Percentiles rank a stretch among this genome's conserved stretches.
These are phyloP conservation scores for Cryphonectria radicalis DNA, from an alignment of 2,329 filamentous ascomycete species.

Conservation along the genomic window DNA sequence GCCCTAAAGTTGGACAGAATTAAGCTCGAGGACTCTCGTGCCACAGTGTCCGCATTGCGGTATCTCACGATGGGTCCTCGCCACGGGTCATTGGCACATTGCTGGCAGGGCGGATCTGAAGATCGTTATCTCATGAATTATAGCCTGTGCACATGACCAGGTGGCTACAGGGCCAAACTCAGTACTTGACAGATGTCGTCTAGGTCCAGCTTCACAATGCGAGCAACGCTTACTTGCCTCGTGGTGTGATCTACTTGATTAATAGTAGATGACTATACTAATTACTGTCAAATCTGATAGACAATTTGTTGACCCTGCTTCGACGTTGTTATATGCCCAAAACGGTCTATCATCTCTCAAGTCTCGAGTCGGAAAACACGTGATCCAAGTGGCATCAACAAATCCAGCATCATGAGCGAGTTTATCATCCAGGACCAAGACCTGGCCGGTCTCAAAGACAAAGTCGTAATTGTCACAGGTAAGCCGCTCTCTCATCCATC, in stretches of 20 bases:
- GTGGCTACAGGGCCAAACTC: background rate
- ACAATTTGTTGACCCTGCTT: background rate
- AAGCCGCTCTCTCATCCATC: background rate
- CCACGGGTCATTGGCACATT: background rate
- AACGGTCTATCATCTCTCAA: background rate
- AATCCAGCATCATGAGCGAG: background rate
- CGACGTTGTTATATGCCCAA: background rate
- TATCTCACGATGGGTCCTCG: background rate
- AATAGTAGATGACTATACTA: background rate
- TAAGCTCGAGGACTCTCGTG: background rate
- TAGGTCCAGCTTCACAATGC: background rate
- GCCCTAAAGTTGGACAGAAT: background rate
- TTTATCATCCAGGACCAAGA: background rate
- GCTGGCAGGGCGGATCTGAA: background rate
- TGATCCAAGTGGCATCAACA: background rate
- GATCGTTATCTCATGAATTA: background rate
- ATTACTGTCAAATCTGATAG: background rate
- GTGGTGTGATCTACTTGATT: background rate
- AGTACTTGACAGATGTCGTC: background rate
- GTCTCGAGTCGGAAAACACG: background rate
- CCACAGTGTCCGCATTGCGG: background rate
- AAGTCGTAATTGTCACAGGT: constrained; percentile 1
- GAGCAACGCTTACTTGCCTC: background rate
- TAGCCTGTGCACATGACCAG: background rate
- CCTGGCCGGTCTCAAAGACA: background rate